These are phyloP conservation scores for Claviceps sp. DNA, from an alignment of 2,329 filamentous ascomycete species.

Conservation along the genomic window DNA sequence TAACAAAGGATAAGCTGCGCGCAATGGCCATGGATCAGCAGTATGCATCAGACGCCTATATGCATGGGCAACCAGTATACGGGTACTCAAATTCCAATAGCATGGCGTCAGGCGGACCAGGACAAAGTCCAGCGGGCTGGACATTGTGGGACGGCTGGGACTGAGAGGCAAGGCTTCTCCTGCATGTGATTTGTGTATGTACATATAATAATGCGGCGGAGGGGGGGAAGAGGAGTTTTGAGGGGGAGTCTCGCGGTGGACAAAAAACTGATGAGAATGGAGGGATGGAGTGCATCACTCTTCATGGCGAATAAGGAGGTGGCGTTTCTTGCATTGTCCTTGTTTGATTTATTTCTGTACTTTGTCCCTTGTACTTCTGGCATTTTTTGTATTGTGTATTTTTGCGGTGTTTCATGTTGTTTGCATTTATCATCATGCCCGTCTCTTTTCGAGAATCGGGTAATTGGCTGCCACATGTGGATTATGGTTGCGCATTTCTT, in stretches of 20 bases:
- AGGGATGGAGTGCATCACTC: neutral
- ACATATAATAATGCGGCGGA: neutral
- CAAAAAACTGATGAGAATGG: neutral
- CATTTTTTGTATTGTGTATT: neutral
- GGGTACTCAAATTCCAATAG: constrained; percentile 19
- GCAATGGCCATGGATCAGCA: constrained; percentile 1
- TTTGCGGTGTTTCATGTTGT: too few relatives aligned
- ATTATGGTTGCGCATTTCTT: too few relatives aligned
- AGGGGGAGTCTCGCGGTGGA: neutral
- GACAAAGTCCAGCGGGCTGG: constrained; percentile 21
- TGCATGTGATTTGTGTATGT: neutral
- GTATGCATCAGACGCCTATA: constrained; percentile 1
- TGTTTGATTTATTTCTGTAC: neutral
- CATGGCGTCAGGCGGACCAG: constrained; percentile 13
- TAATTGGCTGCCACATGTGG: too few relatives aligned
- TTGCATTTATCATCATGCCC: too few relatives aligned
- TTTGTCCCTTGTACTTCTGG: neutral
- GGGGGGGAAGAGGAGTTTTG: too few relatives aligned
- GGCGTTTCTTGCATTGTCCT: neutral
- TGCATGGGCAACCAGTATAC: constrained; percentile 15
- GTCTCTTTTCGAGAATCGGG: too few relatives aligned
- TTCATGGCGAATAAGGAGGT: neutral
- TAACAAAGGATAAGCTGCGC: constrained; percentile 22
- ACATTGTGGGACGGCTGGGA: constrained; percentile 29
- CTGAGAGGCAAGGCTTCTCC: constrained; percentile 4